Evolutionary conservation across 169 alveolate genomes (phyloP).

Genomic region (Eimeria brunetti): DNA sequence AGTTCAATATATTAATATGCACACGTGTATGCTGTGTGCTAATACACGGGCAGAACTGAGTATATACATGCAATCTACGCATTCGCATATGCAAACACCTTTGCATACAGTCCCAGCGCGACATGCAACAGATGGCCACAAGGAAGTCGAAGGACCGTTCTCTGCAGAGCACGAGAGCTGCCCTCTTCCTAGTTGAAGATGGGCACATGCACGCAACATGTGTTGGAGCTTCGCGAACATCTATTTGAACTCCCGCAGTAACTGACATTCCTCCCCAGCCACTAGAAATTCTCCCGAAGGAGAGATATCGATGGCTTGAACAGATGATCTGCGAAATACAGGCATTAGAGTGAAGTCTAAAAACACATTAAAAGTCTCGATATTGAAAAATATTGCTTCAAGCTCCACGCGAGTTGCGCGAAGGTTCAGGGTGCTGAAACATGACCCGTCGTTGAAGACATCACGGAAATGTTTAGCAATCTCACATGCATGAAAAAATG

Average conservation of each 20-base stretch:
- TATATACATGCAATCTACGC: too few relatives aligned
- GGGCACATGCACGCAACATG: too few relatives aligned
- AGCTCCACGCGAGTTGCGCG: too few relatives aligned
- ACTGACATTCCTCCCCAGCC: constrained; percentile 68
- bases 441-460: too few relatives aligned
- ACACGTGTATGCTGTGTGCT: neutral
- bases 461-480: too few relatives aligned
- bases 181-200: neutral
- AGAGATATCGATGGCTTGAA: constrained; percentile 54
- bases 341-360: neutral
- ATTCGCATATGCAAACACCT: neutral
- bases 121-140: neutral
- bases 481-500: too few relatives aligned
- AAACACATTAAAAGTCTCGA: neutral
- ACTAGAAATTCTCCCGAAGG: constrained; percentile 63
- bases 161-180: neutral
- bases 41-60: too few relatives aligned
- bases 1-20: too few relatives aligned
- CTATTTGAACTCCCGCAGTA: too few relatives aligned
- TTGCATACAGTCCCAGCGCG: neutral
- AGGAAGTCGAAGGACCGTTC: neutral
- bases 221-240: too few relatives aligned
- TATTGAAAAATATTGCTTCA: too few relatives aligned
- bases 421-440: too few relatives aligned
- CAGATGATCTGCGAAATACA: neutral